Conservation (phyloP, 768 basidiomycete genomes). For the Boletus rubescentipes region DNA sequence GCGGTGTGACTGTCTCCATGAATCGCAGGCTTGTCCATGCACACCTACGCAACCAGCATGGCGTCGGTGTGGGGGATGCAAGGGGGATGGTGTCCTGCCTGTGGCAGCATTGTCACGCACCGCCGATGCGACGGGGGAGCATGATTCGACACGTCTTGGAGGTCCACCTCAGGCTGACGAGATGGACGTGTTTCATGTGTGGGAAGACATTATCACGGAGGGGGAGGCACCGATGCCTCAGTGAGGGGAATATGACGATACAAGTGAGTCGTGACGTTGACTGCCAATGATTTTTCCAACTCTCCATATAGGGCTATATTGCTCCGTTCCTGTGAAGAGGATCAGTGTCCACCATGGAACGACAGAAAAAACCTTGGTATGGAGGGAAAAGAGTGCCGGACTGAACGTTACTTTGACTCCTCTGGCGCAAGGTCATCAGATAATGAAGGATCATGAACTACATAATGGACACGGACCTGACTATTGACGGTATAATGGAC, state of each 20-base stretch:
- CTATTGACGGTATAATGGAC: too few relatives aligned
- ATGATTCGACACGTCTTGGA: not conserved
- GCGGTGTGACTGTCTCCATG: not conserved
- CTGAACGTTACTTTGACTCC: too few relatives aligned
- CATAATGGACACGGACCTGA: too few relatives aligned
- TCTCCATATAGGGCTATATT: too few relatives aligned
- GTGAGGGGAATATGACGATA: not conserved
- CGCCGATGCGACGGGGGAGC: not conserved
- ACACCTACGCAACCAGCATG: not conserved
- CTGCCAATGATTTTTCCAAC: too few relatives aligned
- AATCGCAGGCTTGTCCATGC: not conserved
- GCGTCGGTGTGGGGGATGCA: not conserved
- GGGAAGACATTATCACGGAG: not conserved
- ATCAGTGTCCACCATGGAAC: too few relatives aligned
- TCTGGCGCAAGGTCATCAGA: too few relatives aligned
- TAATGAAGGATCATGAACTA: too few relatives aligned
- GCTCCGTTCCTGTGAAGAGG: too few relatives aligned
- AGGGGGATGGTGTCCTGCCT: not conserved
- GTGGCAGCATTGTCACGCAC: not conserved
- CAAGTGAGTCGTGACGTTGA: not conserved
- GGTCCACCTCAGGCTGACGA: not conserved
- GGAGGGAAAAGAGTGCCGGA: too few relatives aligned
- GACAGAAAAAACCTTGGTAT: too few relatives aligned
- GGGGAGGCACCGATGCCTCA: not conserved
- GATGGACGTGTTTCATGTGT: not conserved